Evolutionary conservation across 257 asterid species (phyloP).

Genomic region (Verbascum thapsus): DNA sequence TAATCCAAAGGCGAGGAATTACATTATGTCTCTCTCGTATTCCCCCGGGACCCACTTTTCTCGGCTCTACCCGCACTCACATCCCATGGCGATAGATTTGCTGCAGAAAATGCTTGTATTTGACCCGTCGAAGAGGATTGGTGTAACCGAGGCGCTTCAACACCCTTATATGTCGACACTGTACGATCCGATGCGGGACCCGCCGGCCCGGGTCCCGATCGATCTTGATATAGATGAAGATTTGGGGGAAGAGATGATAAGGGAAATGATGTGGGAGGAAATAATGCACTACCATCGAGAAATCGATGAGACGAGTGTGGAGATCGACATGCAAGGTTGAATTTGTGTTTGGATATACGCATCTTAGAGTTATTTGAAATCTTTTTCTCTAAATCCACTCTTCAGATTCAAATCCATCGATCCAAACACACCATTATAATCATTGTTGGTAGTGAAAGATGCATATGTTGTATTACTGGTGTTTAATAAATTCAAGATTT

Average conservation of each 20-base stretch:
- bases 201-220: conserved; percentile 52
- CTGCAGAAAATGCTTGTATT: conserved; percentile 62
- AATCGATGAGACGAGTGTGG: conserved; percentile 26
- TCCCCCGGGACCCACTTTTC: conserved; percentile 46
- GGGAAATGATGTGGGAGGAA: conserved; percentile 63
- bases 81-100: conserved; percentile 59
- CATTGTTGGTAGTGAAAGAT: too few relatives aligned
- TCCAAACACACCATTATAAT: too few relatives aligned
- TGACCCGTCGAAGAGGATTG: conserved; percentile 66
- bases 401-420: too few relatives aligned
- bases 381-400: too few relatives aligned
- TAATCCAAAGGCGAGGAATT: conserved; percentile 56
- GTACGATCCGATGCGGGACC: conserved; percentile 48
- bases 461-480: too few relatives aligned
- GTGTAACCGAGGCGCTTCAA: conserved; percentile 55
- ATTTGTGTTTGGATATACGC: neutral
- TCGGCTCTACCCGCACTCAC: conserved; percentile 53
- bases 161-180: conserved; percentile 65
- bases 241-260: conserved; percentile 50
- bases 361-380: too few relatives aligned
- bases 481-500: too few relatives aligned
- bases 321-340: conserved; percentile 15
- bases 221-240: conserved; percentile 59
- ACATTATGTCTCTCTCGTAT: conserved; percentile 53
- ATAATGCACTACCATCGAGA: conserved; percentile 65